Evolutionary conservation across 192 early-diverging fungal genomes (phyloP).

Genomic region (Backusella macrospora): DNA sequence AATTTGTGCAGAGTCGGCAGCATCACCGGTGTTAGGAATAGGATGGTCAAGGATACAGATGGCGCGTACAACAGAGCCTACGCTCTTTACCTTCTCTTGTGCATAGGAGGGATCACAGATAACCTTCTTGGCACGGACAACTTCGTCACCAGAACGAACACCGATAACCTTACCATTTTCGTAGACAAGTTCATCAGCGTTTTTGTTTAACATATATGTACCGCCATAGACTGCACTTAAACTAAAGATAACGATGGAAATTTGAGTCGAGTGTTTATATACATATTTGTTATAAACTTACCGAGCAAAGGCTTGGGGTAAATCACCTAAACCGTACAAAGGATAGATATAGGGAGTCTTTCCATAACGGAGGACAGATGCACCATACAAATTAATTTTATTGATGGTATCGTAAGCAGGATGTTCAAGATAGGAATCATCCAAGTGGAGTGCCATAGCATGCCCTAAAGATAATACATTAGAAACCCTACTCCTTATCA

Average conservation of each 20-base stretch:
- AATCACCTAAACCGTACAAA: slow-evolving; percentile 94
- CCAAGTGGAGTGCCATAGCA: slow-evolving; percentile 93
- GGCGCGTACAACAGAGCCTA: slow-evolving; percentile 89
- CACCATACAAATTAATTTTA: slow-evolving; percentile 90
- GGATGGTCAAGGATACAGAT: slow-evolving; percentile 94
- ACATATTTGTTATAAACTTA: slow-evolving; percentile 32
- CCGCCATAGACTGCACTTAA: slow-evolving; percentile 98
- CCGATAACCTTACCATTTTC: slow-evolving; percentile 85
- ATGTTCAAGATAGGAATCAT: slow-evolving; percentile 76
- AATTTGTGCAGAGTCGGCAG: slow-evolving; percentile 87
- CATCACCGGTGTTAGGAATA: slow-evolving; percentile 83
- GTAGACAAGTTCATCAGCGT: slow-evolving; percentile 88
- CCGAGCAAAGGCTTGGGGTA: slow-evolving; percentile 97
- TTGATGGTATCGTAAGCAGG: slow-evolving; percentile 87
- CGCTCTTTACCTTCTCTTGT: slow-evolving; percentile 74
- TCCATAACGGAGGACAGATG: slow-evolving; percentile 89
- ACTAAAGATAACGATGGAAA: slow-evolving; percentile 42
- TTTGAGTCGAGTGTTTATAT: neutral
- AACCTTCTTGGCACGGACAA: slow-evolving; percentile 81
- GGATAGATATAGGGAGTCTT: slow-evolving; percentile 99
- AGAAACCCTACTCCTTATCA: neutral
- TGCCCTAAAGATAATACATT: slow-evolving; percentile 65
- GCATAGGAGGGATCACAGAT: slow-evolving; percentile 98
- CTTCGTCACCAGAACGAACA: slow-evolving; percentile 87
- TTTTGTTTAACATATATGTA: slow-evolving; percentile 97